Percentiles rank a stretch among this genome's conserved stretches.
phyloP scores from a whole-genome alignment of 2,329 filamentous ascomycete genomes.

The Aspergillus ibericus region DNA sequence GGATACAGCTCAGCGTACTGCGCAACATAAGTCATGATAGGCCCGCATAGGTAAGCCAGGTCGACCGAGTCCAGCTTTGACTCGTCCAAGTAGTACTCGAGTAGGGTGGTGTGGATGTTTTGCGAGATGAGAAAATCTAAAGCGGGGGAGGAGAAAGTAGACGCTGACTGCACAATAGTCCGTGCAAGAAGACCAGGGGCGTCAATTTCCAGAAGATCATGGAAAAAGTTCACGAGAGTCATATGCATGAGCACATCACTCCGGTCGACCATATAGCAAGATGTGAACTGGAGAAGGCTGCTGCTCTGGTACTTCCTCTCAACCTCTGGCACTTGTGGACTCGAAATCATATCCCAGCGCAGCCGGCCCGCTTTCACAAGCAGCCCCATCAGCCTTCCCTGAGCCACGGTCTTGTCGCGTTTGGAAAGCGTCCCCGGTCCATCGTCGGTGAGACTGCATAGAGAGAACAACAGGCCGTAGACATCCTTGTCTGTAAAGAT shows the following conservation, averaged over 20 bases:
- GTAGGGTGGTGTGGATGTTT: conserved; percentile 52
- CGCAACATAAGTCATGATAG: conserved; percentile 58
- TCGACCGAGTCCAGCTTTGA: conserved; percentile 53
- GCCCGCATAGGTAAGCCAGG: conserved; percentile 54
- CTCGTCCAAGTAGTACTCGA: conserved; percentile 55
- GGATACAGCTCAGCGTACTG: conserved; percentile 58
- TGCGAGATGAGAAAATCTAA: conserved; percentile 55
- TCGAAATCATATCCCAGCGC: conserved; percentile 56
- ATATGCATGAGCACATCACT: conserved; percentile 62
- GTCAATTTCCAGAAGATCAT: conserved; percentile 51
- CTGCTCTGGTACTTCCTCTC: conserved; percentile 46
- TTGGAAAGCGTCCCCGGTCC: conserved; percentile 46
- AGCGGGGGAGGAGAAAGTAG: conserved; percentile 41
- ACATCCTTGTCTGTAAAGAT: conserved; percentile 62
- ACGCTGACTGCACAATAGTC: conserved; percentile 33
- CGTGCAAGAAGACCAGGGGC: conserved; percentile 36
- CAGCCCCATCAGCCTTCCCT: conserved; percentile 61
- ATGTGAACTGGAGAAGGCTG: conserved; percentile 56
- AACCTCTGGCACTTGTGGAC: conserved; percentile 53
- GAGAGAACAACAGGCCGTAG: conserved; percentile 57
- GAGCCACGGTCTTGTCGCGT: conserved; percentile 58
- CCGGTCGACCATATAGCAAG: conserved; percentile 57
- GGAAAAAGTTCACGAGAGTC: conserved; percentile 59
- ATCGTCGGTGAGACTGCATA: conserved; percentile 49
- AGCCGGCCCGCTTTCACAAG: conserved; percentile 54